phyloP scores from a whole-genome alignment of 257 asterid species.

The Solanum corneliomulleri region DNA sequence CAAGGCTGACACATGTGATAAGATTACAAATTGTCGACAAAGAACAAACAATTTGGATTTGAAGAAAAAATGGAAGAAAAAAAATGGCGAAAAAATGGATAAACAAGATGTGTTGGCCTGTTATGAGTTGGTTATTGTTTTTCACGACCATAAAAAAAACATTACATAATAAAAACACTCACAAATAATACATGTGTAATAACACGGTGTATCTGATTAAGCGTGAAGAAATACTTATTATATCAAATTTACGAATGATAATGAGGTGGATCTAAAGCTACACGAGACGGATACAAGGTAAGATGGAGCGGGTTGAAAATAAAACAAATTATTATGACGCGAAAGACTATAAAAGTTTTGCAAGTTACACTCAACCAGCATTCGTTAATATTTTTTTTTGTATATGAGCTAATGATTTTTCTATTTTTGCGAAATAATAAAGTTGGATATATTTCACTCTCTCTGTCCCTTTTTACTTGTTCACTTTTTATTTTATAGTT shows the following conservation, averaged over 20 bases:
- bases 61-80: background rate
- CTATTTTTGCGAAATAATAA: too few species aligned
- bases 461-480: too few species aligned
- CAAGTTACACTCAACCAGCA: too few species aligned
- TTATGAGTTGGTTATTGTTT: background rate
- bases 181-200: background rate
- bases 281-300: background rate
- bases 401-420: too few species aligned
- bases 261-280: too few species aligned
- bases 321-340: too few species aligned
- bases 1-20: background rate
- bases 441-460: too few species aligned
- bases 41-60: background rate
- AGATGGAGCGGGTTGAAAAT: background rate
- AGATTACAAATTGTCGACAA: background rate
- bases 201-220: background rate
- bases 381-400: too few species aligned
- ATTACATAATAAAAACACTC: background rate
- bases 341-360: too few species aligned
- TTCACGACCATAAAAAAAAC: background rate
- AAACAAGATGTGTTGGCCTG: background rate
- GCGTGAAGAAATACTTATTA: background rate
- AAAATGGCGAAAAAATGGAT: background rate
- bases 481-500: too few species aligned
- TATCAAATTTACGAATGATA: background rate